These are phyloP conservation scores for Entomortierella parvispora DNA, from an alignment of 192 early-diverging fungal genomes.

Conservation along the genomic window DNA sequence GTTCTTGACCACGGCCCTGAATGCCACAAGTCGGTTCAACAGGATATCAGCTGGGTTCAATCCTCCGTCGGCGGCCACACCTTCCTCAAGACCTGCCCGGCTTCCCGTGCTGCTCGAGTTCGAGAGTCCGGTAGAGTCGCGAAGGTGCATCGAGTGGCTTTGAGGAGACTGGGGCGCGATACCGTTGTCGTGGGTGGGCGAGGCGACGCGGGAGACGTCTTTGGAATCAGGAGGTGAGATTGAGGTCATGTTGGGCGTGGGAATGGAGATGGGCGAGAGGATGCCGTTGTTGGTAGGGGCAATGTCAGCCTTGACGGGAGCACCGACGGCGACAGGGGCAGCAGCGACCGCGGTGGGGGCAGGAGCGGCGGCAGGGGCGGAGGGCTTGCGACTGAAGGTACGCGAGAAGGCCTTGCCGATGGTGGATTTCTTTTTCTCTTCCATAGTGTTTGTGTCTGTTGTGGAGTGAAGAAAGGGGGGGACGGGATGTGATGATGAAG, in stretches of 20 bases:
- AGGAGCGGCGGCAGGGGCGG: neutral
- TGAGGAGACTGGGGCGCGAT: constrained; percentile 39
- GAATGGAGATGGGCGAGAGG: constrained; percentile 30
- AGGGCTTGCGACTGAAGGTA: constrained; percentile 38
- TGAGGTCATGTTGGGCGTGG: constrained; percentile 16
- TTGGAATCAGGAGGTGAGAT: constrained; percentile 21
- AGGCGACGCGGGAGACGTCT: constrained; percentile 16
- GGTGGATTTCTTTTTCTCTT: constrained; percentile 47
- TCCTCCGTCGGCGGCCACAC: constrained; percentile 7
- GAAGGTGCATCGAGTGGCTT: constrained; percentile 21
- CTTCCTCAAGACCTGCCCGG: constrained; percentile 46
- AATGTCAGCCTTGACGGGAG: neutral
- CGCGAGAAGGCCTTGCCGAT: constrained; percentile 48
- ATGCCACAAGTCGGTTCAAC: constrained; percentile 49
- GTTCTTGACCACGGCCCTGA: constrained; percentile 49
- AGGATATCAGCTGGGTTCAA: constrained; percentile 55
- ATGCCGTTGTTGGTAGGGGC: neutral
- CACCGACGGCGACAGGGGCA: neutral
- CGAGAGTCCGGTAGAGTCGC: constrained; percentile 38
- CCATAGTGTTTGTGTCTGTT: constrained; percentile 17
- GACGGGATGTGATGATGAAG: neutral
- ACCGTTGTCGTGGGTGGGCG: constrained; percentile 1
- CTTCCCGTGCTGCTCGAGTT: constrained; percentile 20
- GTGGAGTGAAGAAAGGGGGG: neutral
- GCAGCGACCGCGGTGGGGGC: neutral